These are phyloP conservation scores for Talaromyces piceae DNA, from an alignment of 2,329 filamentous ascomycete species.

Conservation along the genomic window DNA sequence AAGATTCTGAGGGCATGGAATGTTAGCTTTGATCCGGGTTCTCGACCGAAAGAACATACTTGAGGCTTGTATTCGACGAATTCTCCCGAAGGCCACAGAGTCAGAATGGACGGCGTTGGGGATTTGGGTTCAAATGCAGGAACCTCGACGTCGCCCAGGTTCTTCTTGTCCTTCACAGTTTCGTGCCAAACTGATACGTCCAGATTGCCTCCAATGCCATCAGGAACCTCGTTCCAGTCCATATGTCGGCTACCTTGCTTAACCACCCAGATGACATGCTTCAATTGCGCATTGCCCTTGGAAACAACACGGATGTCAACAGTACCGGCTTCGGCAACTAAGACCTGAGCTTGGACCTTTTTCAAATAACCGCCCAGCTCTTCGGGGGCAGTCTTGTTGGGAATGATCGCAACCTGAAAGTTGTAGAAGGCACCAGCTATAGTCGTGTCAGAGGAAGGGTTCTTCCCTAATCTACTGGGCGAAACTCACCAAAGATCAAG, in stretches of 20 bases:
- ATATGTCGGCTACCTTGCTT: conserved; percentile 85
- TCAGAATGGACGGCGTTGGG: conserved; percentile 39
- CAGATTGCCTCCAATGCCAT: conserved; percentile 64
- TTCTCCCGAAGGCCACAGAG: conserved; percentile 48
- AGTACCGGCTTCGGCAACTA: conserved; percentile 80
- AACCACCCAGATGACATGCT: conserved; percentile 83
- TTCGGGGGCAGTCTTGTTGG: conserved; percentile 67
- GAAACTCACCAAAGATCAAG: conserved; percentile 59
- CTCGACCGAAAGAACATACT: conserved; percentile 28
- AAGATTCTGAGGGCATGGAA: conserved; percentile 54
- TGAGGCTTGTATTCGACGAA: conserved; percentile 74
- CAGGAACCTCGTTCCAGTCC: conserved; percentile 87
- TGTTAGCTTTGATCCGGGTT: not conserved
- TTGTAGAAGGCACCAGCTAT: conserved; percentile 81
- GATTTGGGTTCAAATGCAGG: conserved; percentile 53
- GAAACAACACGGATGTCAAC: conserved; percentile 70
- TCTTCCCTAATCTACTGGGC: not conserved
- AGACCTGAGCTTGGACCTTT: conserved; percentile 65
- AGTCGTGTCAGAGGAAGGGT: conserved; percentile 11
- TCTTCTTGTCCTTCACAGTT: conserved; percentile 63
- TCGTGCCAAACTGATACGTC: conserved; percentile 92
- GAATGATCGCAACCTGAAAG: conserved; percentile 74
- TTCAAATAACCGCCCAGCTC: conserved; percentile 65
- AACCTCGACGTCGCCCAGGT: conserved; percentile 53
- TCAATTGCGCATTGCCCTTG: conserved; percentile 61